Conservation (phyloP, 495 filamentous ascomycete genomes). For the Penicillium arizonense region DNA sequence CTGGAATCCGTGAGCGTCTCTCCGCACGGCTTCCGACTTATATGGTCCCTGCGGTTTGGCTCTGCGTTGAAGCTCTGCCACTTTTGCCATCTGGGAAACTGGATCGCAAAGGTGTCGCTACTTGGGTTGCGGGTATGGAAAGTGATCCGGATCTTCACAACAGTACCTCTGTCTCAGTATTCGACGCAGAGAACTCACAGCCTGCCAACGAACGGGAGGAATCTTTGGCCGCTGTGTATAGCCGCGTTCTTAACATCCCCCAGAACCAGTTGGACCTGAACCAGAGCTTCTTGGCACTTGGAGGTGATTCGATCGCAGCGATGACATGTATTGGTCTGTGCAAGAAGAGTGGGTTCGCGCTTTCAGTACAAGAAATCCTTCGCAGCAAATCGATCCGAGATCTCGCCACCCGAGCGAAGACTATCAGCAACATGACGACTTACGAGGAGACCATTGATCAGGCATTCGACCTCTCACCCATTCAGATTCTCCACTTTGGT, state of each 20-base stretch:
- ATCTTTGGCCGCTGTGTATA: slow-evolving; percentile 44
- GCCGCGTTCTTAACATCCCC: slow-evolving; percentile 53
- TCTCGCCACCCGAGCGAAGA: slow-evolving; percentile 33
- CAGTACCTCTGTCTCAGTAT: background rate
- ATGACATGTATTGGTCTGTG: slow-evolving; percentile 61
- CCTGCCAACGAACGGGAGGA: slow-evolving; percentile 35
- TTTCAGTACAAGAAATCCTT: slow-evolving; percentile 55
- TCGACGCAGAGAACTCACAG: slow-evolving; percentile 11
- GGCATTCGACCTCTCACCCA: slow-evolving; percentile 65
- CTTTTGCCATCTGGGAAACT: slow-evolving; percentile 52
- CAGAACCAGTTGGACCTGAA: slow-evolving; percentile 44
- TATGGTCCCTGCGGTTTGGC: slow-evolving; percentile 56
- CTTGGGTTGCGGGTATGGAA: slow-evolving; percentile 35
- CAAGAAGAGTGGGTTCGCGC: slow-evolving; percentile 48
- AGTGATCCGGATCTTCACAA: slow-evolving; percentile 23
- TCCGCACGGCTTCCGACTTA: slow-evolving; percentile 42
- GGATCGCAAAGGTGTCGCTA: slow-evolving; percentile 42
- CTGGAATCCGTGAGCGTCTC: slow-evolving; percentile 33
- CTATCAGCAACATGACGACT: slow-evolving; percentile 25
- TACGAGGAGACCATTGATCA: slow-evolving; percentile 44
- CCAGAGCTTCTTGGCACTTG: slow-evolving; percentile 61
- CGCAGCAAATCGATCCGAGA: slow-evolving; percentile 47
- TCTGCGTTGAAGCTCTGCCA: slow-evolving; percentile 50
- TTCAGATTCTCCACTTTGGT: slow-evolving; percentile 70
- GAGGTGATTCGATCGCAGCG: slow-evolving; percentile 69